phyloP scores from a whole-genome alignment of 2,329 filamentous ascomycete species.

The Metarhizium robertsii region DNA sequence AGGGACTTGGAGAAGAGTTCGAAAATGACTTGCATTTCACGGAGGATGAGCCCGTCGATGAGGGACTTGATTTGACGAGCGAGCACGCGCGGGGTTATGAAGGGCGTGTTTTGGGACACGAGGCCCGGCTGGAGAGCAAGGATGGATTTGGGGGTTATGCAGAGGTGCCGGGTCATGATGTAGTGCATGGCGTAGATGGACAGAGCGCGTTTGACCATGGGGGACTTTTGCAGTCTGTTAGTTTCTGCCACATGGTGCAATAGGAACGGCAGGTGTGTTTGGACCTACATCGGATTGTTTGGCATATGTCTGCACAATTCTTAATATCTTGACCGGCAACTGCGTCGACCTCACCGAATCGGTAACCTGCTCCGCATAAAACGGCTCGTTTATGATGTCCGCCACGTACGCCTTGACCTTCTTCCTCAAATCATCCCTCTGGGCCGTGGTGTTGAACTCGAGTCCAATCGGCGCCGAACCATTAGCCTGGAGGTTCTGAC shows the following conservation, averaged over 20 bases:
- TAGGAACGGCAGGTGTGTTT: neutral
- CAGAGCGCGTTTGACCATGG: constrained; percentile 43
- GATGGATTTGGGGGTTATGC: constrained; percentile 36
- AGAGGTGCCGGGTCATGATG: constrained; percentile 45
- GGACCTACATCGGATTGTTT: constrained; percentile 32
- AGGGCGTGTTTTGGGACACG: constrained; percentile 32
- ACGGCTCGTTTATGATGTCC: constrained; percentile 36
- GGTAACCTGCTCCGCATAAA: constrained; percentile 41
- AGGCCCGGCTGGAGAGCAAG: constrained; percentile 29
- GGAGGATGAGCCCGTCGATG: constrained; percentile 44
- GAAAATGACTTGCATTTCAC: constrained; percentile 42
- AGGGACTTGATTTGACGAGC: constrained; percentile 48
- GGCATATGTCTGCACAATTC: constrained; percentile 38
- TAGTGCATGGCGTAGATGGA: constrained; percentile 49
- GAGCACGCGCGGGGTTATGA: constrained; percentile 43
- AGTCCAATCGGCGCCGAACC: constrained; percentile 41
- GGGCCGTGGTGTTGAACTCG: constrained; percentile 30
- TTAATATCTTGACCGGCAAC: constrained; percentile 36
- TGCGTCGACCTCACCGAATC: constrained; percentile 33
- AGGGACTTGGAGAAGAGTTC: constrained; percentile 42
- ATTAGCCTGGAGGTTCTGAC: constrained; percentile 30
- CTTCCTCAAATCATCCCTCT: constrained; percentile 36
- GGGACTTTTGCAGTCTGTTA: constrained; percentile 19
- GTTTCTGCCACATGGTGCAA: neutral
- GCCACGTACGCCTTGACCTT: constrained; percentile 39